Evolutionary conservation across 2,329 filamentous ascomycete genomes (phyloP).

Genomic region (Fusarium foetens): DNA sequence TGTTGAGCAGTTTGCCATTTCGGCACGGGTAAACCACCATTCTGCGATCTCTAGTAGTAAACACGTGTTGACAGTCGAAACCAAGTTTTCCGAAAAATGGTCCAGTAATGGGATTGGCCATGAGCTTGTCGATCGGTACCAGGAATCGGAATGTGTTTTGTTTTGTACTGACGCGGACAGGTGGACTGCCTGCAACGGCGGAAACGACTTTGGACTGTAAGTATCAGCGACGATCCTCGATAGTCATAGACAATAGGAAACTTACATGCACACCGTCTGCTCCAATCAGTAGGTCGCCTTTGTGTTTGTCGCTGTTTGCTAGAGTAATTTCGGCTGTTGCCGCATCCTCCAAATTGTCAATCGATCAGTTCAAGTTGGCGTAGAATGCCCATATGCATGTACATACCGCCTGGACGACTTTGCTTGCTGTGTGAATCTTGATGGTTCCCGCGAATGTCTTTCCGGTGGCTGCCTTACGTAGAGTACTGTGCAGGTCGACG

Average conservation of each 20-base stretch:
- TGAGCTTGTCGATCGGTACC: conserved; percentile 3
- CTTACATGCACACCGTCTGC: conserved; percentile 12
- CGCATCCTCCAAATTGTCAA: not conserved
- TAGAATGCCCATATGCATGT: not conserved
- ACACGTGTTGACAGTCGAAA: conserved; percentile 6
- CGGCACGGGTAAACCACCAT: conserved; percentile 6
- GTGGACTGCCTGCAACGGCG: not conserved
- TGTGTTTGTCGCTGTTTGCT: not conserved
- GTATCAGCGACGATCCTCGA: too few species aligned
- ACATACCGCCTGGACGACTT: not conserved
- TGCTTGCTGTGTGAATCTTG: not conserved
- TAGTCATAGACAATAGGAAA: too few species aligned
- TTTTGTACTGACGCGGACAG: not conserved
- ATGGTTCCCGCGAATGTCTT: not conserved
- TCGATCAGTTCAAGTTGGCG: accelerated
- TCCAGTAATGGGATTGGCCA: not conserved
- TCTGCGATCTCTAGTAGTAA: not conserved
- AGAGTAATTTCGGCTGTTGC: conserved; percentile 2
- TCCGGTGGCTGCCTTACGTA: not conserved
- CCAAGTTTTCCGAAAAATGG: conserved; percentile 1
- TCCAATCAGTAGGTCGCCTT: not conserved
- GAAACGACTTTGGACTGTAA: not conserved
- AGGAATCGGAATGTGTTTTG: conserved; percentile 9
- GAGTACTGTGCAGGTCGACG: conserved; percentile 1
- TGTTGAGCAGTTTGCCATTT: not conserved